phyloP scores from a whole-genome alignment of 179 eudicot species.

The Beta lomatogona region DNA sequence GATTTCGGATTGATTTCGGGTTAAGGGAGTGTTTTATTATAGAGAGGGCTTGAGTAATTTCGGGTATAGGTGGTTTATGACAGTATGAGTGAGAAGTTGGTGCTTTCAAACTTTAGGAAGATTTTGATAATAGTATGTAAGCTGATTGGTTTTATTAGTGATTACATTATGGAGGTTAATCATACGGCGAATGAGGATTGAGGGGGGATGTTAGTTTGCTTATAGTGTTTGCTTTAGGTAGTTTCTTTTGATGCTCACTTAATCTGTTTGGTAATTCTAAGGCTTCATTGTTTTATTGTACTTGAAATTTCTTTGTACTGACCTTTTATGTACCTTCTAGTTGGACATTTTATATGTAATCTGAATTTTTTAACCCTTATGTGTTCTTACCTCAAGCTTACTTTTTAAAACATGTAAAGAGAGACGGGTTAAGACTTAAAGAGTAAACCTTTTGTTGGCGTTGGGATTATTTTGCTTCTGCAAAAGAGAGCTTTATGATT shows the following conservation, averaged over 20 bases:
- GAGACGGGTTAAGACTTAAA: too few relatives aligned
- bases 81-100: not conserved
- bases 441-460: too few relatives aligned
- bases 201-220: not conserved
- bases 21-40: not conserved
- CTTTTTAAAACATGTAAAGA: too few relatives aligned
- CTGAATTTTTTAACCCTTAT: not conserved
- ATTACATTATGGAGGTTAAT: not conserved
- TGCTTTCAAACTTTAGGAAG: not conserved
- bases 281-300: not conserved
- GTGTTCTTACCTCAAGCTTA: not conserved
- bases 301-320: not conserved
- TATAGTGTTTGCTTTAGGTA: not conserved
- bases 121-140: not conserved
- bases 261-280: not conserved
- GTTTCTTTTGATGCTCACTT: not conserved
- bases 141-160: not conserved
- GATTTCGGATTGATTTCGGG: not conserved
- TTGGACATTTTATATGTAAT: not conserved
- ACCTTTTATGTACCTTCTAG: not conserved
- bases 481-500: not conserved
- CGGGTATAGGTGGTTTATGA: not conserved
- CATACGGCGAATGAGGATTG: not conserved
- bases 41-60: not conserved
- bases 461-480: not conserved